Conservation (phyloP, 169 alveolate species). For the Cryptosporidium sp. region DNA sequence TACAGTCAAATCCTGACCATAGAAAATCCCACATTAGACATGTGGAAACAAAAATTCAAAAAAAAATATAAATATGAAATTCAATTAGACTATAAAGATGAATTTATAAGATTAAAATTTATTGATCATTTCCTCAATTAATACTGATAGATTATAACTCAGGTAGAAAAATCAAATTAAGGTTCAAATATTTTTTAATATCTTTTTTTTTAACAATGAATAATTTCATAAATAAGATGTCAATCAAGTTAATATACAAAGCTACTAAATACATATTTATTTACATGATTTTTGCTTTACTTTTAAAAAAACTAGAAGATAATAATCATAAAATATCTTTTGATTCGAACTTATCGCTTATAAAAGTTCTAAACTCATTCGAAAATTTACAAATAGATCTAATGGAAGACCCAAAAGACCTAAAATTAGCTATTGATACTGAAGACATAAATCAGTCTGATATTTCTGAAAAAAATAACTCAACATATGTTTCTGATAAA, state of each 20-base stretch:
- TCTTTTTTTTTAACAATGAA: background rate
- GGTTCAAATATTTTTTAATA: too few relatives aligned
- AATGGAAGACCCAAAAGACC: background rate
- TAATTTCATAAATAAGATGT: background rate
- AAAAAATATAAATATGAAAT: background rate
- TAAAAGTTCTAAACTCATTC: background rate
- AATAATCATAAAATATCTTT: background rate
- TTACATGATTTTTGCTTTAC: background rate
- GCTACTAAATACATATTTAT: background rate
- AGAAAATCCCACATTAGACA: conserved; percentile 19
- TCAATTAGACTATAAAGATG: background rate
- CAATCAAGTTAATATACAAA: background rate
- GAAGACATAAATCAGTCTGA: background rate
- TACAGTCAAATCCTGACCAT: conserved; percentile 12
- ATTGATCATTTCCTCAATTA: background rate
- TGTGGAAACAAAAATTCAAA: conserved; percentile 13
- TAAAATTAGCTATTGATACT: background rate
- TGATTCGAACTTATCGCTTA: background rate
- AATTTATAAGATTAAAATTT: background rate
- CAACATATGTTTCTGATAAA: background rate
- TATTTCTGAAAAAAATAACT: background rate
- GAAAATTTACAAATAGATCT: background rate
- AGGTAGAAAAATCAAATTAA: background rate
- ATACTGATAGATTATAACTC: too few relatives aligned
- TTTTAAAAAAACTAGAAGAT: background rate